These are phyloP conservation scores for Paxillus ammoniavirescens DNA, from an alignment of 768 basidiomycete species.

Conservation along the genomic window DNA sequence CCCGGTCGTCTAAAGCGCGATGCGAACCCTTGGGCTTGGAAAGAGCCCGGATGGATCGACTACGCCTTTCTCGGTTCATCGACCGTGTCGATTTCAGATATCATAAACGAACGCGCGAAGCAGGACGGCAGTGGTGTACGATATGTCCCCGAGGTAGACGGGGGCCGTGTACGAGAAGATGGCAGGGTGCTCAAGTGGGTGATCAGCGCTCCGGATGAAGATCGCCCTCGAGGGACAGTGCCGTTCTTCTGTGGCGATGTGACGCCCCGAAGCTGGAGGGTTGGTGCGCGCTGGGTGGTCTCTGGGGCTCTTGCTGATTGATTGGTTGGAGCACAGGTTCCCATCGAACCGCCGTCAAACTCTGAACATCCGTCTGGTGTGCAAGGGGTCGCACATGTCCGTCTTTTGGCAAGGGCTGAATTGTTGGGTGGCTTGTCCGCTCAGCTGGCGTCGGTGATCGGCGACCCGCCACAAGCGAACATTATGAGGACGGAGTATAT, in stretches of 20 bases:
- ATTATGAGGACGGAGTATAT: slow-evolving; percentile 21
- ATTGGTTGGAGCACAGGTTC: slow-evolving; percentile 39
- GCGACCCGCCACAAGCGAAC: slow-evolving; percentile 33
- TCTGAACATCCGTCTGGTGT: slow-evolving; percentile 50
- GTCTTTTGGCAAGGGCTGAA: slow-evolving; percentile 35
- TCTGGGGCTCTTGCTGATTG: not conserved
- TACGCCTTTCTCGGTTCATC: slow-evolving; percentile 61
- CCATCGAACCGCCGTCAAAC: slow-evolving; percentile 45
- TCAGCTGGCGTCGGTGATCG: slow-evolving; percentile 50
- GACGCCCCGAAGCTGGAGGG: slow-evolving; percentile 58
- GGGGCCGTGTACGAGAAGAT: slow-evolving; percentile 57
- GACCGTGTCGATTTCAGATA: slow-evolving; percentile 40
- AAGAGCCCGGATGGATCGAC: slow-evolving; percentile 64
- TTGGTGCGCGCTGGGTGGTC: slow-evolving; percentile 27
- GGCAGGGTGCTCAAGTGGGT: slow-evolving; percentile 59
- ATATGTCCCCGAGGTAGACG: slow-evolving; percentile 46
- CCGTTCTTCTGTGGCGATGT: slow-evolving; percentile 80
- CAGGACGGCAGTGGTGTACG: slow-evolving; percentile 35
- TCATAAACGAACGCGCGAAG: slow-evolving; percentile 53
- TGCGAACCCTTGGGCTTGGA: slow-evolving; percentile 51
- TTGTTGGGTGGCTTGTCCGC: slow-evolving; percentile 32
- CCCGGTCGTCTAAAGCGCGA: slow-evolving; percentile 45
- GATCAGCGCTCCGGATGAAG: slow-evolving; percentile 40
- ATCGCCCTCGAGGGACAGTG: slow-evolving; percentile 32
- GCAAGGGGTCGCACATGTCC: slow-evolving; percentile 48